Conservation (phyloP, 2,329 filamentous ascomycete species). For the Aspergillus terreus region DNA sequence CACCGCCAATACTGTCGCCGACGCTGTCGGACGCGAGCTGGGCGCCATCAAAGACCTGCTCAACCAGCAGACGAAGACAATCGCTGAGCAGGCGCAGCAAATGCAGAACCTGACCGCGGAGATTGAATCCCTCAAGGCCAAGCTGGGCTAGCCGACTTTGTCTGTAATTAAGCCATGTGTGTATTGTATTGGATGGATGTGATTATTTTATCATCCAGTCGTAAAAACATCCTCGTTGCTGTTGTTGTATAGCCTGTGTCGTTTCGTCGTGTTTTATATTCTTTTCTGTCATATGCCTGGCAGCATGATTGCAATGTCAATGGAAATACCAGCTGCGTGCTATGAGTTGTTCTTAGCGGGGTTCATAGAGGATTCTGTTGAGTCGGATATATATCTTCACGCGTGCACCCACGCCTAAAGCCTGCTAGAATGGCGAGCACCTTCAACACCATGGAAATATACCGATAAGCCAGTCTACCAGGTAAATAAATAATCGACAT, state of each 20-base stretch:
- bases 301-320: conserved; percentile 15
- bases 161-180: neutral
- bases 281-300: conserved; percentile 7
- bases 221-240: conserved; percentile 6
- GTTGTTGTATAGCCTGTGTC: conserved; percentile 2
- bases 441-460: too few relatives aligned
- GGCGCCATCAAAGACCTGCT: conserved; percentile 74
- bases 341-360: too few relatives aligned
- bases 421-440: too few relatives aligned
- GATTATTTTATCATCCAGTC: neutral
- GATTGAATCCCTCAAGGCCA: conserved; percentile 77
- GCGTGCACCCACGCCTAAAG: too few relatives aligned
- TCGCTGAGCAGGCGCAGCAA: conserved; percentile 72
- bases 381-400: too few relatives aligned
- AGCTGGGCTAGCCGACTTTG: conserved; percentile 49
- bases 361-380: too few relatives aligned
- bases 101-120: conserved; percentile 67
- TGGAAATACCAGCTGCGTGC: conserved; percentile 3
- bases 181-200: conserved; percentile 6
- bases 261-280: conserved; percentile 11
- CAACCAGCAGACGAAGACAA: conserved; percentile 71
- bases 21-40: conserved; percentile 62
- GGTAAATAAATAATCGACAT: neutral
- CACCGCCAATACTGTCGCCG: conserved; percentile 29
- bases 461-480: too few relatives aligned